phyloP scores from a whole-genome alignment of 495 filamentous ascomycete genomes.

The Penicilliopsis zonata region DNA sequence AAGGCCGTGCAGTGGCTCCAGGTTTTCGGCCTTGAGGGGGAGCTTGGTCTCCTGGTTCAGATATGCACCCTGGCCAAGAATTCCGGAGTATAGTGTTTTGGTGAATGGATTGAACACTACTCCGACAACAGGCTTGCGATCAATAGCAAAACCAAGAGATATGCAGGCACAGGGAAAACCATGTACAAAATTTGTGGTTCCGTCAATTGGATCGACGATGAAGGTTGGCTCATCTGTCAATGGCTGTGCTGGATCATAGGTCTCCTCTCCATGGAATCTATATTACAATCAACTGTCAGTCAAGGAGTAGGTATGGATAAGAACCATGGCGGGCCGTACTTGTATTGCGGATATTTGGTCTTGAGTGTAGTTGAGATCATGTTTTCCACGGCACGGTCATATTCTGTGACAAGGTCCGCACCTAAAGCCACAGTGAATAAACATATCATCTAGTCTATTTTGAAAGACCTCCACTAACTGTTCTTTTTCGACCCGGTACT shows the following conservation, averaged over 20 bases:
- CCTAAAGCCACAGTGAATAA: constrained; percentile 29
- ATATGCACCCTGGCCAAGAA: constrained; percentile 57
- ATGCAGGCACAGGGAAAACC: constrained; percentile 69
- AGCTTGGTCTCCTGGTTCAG: constrained; percentile 40
- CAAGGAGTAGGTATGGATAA: no score
- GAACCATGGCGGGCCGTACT: no score
- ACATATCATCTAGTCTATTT: constrained; percentile 1
- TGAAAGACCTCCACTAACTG: constrained; percentile 36
- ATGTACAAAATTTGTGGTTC: constrained; percentile 84
- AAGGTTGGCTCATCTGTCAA: constrained; percentile 69
- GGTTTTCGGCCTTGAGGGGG: constrained; percentile 33
- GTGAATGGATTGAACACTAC: constrained; percentile 79
- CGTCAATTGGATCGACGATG: constrained; percentile 83
- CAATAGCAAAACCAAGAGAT: constrained; percentile 63
- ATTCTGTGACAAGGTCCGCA: constrained; percentile 78
- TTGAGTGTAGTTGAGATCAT: constrained; percentile 56
- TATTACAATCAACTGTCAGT: constrained; percentile 4
- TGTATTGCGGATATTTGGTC: constrained; percentile 52
- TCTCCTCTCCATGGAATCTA: constrained; percentile 74
- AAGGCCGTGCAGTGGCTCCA: constrained; percentile 46
- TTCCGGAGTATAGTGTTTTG: constrained; percentile 55
- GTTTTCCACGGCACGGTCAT: constrained; percentile 70
- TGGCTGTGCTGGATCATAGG: constrained; percentile 53
- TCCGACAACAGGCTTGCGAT: constrained; percentile 54
- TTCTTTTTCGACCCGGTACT: constrained; percentile 71